Evolutionary conservation across 768 basidiomycete genomes (phyloP), one percentile per base, ranked within the genome.

Genomic region (Hebeloma cylindrosporum): DNA sequence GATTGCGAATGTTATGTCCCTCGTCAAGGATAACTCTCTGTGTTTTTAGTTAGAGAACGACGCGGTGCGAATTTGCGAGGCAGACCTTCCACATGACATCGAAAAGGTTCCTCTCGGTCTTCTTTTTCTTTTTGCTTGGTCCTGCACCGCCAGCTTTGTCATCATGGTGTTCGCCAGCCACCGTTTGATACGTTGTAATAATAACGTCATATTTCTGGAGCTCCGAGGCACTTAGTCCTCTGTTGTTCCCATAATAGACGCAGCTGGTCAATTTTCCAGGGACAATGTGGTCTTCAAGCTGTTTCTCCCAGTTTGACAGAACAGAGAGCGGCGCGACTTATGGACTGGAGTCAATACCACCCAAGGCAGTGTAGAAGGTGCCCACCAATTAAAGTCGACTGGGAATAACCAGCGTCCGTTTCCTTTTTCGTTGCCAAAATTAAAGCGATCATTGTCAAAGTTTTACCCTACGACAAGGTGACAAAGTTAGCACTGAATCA

Each of bases 261-360:
- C 76, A 82, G 45, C 62, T 65, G 0, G 73, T 73, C 31, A 91
- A 54, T 2, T 71, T 60, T 7, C 75, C 80, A 25, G 68, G 69
- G 21, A 65, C 61, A 36, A 83, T 82, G 50, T 92, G 90, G 27
- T 92, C 89, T 23, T 73, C 60, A 6, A 92, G 80, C 61, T 92
- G 90, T 53, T 87, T 84, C 60, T 88, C 85, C 89, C 89, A 92
- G 54, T 93, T 94, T 5, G 87, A 89, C 6, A 93, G 67, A 5
- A 93, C 80, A 6, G 88, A 91, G 18, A 93, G 77, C 4, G 91
- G 91, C 6, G 77, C 80, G 36, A 93, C 90, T 92, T 50, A 4
- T 47, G 17, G 21, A 40, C 1, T 26, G 25, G 30, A 41, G 33
- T 16, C 21, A 36, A 13, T n/a, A 22, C 20, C 7, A 28, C 23